phyloP scores from a whole-genome alignment of 352 stramenopile species.

The Phytophthora foliorum region DNA sequence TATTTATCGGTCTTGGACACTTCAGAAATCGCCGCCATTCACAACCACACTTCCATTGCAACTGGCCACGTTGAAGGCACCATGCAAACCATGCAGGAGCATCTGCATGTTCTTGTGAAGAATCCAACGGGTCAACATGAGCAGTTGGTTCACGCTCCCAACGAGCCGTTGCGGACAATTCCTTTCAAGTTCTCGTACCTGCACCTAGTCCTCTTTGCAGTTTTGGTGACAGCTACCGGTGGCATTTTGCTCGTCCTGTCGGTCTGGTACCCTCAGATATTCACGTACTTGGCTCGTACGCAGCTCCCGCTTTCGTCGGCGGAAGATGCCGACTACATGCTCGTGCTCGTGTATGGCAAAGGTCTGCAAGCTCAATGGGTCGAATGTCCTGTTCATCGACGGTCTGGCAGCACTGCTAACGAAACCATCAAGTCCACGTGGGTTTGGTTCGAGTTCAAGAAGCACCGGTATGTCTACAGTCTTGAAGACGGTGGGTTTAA shows the following conservation, averaged over 20 bases:
- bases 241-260: constrained; percentile 49
- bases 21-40: constrained; percentile 1
- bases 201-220: constrained; percentile 44
- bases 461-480: constrained; percentile 73
- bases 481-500: constrained; percentile 60
- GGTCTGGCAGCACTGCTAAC: background rate
- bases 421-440: constrained; percentile 15
- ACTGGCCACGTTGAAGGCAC: background rate
- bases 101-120: constrained; percentile 28
- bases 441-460: constrained; percentile 82
- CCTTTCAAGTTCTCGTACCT: constrained; percentile 56
- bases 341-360: constrained; percentile 55
- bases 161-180: constrained; percentile 52
- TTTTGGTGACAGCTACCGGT: constrained; percentile 43
- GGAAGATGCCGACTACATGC: constrained; percentile 56
- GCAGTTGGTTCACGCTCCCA: constrained; percentile 55
- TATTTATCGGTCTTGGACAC: background rate
- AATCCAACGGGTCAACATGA: constrained; percentile 26
- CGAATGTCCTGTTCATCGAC: constrained; percentile 41
- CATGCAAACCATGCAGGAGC: constrained; percentile 29
- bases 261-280: constrained; percentile 77
- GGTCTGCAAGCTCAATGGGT: constrained; percentile 53
- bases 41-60: background rate
- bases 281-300: constrained; percentile 60
- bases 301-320: constrained; percentile 36